Conservation (phyloP, 345 rosid genomes). For the Gossypium bickii region DNA sequence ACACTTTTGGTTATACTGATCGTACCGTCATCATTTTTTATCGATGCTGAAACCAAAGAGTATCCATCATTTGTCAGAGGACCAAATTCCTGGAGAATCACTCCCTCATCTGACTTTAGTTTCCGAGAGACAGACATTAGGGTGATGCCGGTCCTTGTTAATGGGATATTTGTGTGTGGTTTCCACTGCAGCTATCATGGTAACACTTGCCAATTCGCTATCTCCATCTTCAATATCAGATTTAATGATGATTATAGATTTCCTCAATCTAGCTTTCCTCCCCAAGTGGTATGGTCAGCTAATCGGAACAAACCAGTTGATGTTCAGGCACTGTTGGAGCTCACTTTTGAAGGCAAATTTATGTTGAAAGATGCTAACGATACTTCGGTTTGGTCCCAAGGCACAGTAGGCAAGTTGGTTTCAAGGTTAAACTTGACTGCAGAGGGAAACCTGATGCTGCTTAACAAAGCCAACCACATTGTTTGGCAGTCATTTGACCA, state of each 20-base stretch:
- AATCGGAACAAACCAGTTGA: not conserved
- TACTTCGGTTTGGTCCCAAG: not conserved
- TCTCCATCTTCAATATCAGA: not conserved
- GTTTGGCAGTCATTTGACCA: not conserved
- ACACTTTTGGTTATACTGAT: not conserved
- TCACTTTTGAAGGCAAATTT: not conserved
- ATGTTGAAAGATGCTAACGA: not conserved
- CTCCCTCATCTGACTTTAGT: not conserved
- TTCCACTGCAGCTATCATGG: not conserved
- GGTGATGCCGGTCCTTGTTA: not conserved
- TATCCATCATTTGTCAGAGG: not conserved
- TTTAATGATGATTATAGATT: not conserved
- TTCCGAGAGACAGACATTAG: not conserved
- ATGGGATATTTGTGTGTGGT: not conserved
- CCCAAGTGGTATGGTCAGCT: not conserved
- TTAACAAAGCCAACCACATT: not conserved
- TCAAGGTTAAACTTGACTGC: not conserved
- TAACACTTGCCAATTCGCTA: not conserved
- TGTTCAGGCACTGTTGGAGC: not conserved
- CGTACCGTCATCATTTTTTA: not conserved
- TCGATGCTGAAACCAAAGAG: not conserved
- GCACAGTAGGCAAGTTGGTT: not conserved
- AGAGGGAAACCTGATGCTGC: not conserved
- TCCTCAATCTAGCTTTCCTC: not conserved
- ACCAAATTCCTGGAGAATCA: not conserved